Conservation (phyloP, 108 stramenopile species). For the Fragilaria crotonensis region DNA sequence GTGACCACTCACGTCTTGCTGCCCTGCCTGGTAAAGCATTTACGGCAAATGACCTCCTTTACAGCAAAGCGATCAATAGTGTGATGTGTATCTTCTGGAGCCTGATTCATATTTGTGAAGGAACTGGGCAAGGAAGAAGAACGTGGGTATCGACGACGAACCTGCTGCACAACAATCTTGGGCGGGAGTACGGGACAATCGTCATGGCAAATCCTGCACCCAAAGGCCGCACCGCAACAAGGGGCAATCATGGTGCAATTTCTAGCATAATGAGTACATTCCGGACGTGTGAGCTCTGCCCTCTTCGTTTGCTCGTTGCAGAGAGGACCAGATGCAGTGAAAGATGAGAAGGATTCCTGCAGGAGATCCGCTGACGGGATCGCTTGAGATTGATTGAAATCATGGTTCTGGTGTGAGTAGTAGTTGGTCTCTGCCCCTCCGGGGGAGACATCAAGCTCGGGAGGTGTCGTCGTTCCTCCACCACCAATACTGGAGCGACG, state of each 20-base stretch:
- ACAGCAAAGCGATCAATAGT: slow-evolving; percentile 74
- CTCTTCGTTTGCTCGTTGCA: slow-evolving; percentile 15
- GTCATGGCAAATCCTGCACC: slow-evolving; percentile 82
- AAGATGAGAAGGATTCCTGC: slow-evolving; percentile 10
- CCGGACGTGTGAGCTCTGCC: slow-evolving; percentile 39
- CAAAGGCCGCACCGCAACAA: slow-evolving; percentile 77
- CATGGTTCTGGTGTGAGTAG: neutral
- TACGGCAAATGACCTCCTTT: slow-evolving; percentile 69
- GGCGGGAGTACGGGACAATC: slow-evolving; percentile 49
- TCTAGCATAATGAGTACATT: slow-evolving; percentile 64
- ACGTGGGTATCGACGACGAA: slow-evolving; percentile 3
- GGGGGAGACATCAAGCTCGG: neutral
- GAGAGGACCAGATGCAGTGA: slow-evolving; percentile 18
- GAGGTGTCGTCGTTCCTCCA: slow-evolving; percentile 4
- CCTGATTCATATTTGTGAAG: slow-evolving; percentile 6
- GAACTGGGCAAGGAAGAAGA: slow-evolving; percentile 4
- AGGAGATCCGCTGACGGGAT: slow-evolving; percentile 4
- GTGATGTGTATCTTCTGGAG: slow-evolving; percentile 67
- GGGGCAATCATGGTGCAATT: slow-evolving; percentile 74
- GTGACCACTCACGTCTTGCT: slow-evolving; percentile 63
- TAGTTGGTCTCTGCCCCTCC: slow-evolving; percentile 10
- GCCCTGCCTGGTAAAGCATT: slow-evolving; percentile 67
- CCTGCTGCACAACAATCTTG: slow-evolving; percentile 4
- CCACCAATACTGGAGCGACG: slow-evolving; percentile 20
- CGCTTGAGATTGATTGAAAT: neutral